Conservation (phyloP, 2,329 filamentous ascomycete species). For the Zymoseptoria ardabiliae region DNA sequence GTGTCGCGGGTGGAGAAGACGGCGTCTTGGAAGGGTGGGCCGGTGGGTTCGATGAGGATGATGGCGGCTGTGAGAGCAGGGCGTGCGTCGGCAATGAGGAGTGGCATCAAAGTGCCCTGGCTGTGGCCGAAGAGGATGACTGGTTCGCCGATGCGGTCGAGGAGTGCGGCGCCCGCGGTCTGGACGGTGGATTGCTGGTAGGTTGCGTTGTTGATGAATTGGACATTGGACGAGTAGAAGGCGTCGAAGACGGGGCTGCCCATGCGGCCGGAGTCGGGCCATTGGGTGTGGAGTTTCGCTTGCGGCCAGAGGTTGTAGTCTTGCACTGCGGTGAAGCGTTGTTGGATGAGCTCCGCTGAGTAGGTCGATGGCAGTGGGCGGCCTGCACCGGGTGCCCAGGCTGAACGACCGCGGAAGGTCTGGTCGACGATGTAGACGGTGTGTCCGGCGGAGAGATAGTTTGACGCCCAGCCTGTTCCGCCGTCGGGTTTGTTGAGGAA, state of each 20-base stretch:
- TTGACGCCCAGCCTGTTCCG: constrained; percentile 41
- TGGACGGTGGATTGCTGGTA: constrained; percentile 19
- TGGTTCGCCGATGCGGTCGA: constrained; percentile 35
- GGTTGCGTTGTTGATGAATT: constrained; percentile 30
- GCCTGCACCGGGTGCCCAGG: constrained; percentile 16
- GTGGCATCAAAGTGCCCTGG: constrained; percentile 41
- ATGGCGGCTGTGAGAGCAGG: constrained; percentile 44
- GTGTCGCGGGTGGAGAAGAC: constrained; percentile 10
- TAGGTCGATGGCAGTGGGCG: constrained; percentile 3
- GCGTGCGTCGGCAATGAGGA: constrained; percentile 42
- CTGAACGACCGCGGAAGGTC: constrained; percentile 30
- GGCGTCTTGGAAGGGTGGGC: constrained; percentile 41
- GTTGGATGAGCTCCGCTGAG: constrained; percentile 26
- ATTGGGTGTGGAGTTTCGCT: constrained; percentile 38
- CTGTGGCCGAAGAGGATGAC: constrained; percentile 46
- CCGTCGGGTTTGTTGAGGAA: constrained; percentile 45
- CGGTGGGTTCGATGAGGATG: constrained; percentile 47
- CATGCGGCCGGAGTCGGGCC: constrained; percentile 30
- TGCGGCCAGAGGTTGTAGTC: constrained; percentile 36
- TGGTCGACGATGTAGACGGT: constrained; percentile 40
- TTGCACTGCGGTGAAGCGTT: constrained; percentile 31
- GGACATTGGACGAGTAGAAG: constrained; percentile 41
- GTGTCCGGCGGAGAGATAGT: constrained; percentile 41
- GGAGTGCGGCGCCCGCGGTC: constrained; percentile 25
- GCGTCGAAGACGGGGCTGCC: constrained; percentile 45